Percentiles rank a stretch among this genome's conserved stretches.
phyloP scores from a whole-genome alignment of 2,329 filamentous ascomycete genomes.

The Fusarium lyarnte region DNA sequence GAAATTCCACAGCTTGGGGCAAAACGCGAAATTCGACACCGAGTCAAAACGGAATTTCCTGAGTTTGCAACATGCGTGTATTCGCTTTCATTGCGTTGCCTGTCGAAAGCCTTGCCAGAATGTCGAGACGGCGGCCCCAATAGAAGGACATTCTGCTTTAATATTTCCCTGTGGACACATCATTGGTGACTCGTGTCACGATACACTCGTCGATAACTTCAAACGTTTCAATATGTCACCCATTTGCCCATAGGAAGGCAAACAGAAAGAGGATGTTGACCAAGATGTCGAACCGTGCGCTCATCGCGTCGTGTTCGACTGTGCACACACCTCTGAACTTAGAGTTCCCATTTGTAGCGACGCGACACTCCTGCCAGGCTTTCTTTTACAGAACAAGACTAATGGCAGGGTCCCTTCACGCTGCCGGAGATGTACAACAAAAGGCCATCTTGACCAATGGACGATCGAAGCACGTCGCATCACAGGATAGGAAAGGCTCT shows the following conservation, averaged over 20 bases:
- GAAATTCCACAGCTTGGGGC: background rate
- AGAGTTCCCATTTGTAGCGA: background rate
- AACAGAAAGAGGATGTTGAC: background rate
- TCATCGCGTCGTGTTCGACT: slow-evolving; percentile 29
- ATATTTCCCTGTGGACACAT: slow-evolving; percentile 38
- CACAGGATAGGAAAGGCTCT: background rate
- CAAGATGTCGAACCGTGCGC: slow-evolving; percentile 10
- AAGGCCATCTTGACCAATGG: slow-evolving; percentile 8
- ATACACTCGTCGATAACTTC: background rate
- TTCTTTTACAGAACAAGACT: background rate
- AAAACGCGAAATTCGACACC: too few relatives aligned
- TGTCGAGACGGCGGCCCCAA: background rate
- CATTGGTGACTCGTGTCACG: slow-evolving; percentile 30
- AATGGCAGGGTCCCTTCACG: background rate
- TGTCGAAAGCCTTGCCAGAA: slow-evolving; percentile 30
- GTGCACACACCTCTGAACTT: slow-evolving; percentile 11
- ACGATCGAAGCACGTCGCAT: slow-evolving; percentile 4
- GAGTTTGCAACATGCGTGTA: slow-evolving; percentile 8
- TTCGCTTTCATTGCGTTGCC: slow-evolving; percentile 26
- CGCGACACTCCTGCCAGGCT: background rate
- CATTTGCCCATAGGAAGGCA: slow-evolving; percentile 33
- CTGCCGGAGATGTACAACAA: slow-evolving; percentile 27
- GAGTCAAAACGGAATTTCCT: background rate
- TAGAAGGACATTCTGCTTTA: background rate
- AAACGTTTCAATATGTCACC: background rate